Evolutionary conservation across 352 stramenopile genomes (phyloP).

Genomic region (Phytophthora podocarpi): DNA sequence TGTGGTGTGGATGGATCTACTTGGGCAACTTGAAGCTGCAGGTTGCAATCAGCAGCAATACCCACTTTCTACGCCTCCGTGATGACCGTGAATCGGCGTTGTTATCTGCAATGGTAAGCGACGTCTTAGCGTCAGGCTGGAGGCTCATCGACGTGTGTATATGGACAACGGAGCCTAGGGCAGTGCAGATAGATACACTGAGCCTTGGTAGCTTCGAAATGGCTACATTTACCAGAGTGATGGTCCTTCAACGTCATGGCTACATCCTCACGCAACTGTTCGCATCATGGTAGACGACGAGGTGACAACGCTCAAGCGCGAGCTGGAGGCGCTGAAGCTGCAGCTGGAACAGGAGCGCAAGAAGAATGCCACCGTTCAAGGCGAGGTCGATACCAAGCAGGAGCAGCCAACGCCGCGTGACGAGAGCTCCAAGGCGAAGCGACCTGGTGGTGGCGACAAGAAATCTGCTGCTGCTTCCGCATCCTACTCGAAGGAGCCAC

Average conservation of each 20-base stretch:
- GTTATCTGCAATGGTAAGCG: too few species aligned
- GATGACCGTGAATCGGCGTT: too few species aligned
- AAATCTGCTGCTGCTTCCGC: conserved; percentile 1
- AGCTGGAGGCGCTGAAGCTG: conserved; percentile 61
- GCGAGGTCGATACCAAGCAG: neutral
- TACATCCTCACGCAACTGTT: conserved; percentile 21
- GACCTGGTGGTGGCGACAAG: conserved; percentile 4
- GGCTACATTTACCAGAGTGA: conserved; percentile 50
- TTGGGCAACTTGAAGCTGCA: too few species aligned
- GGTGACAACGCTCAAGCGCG: conserved; percentile 52
- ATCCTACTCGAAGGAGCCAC: conserved; percentile 3
- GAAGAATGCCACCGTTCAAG: conserved; percentile 26
- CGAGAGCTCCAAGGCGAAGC: conserved; percentile 1
- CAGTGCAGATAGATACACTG: too few species aligned
- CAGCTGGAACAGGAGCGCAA: conserved; percentile 51
- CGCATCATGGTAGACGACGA: conserved; percentile 50
- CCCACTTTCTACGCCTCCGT: too few species aligned
- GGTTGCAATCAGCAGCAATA: too few species aligned
- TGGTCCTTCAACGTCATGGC: conserved; percentile 62
- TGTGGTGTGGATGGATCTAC: too few species aligned
- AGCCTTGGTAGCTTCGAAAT: too few species aligned
- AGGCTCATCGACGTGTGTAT: too few species aligned
- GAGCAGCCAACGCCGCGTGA: conserved; percentile 5
- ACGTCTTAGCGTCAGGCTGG: too few species aligned
- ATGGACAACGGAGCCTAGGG: too few species aligned